Base-by-base conservation (phyloP, 495 filamentous ascomycete genomes). In the Pseudevernia furfuracea region DNA sequence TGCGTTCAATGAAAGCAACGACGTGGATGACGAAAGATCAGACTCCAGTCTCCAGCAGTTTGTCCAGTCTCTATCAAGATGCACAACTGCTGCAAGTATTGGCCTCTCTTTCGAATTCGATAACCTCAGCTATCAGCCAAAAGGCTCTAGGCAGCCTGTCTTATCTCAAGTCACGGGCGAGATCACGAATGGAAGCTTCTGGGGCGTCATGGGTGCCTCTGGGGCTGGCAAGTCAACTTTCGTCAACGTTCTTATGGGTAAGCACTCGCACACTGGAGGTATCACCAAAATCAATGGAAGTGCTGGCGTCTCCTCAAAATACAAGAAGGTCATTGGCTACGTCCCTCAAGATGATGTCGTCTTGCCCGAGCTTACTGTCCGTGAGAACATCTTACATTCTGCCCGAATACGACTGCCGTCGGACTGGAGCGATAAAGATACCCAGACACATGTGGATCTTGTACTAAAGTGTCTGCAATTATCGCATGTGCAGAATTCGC, bases 241-340 rank as follows among this genome's bases (percentile, higher is more conserved):
- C 46, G 77, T 83, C 30, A 83, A 82, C 65, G 79, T 82, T 32
- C 71, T 81, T 3, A 82, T 81, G 80, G 81, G 80, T 17, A 80
- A 82, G 66, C 69, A 67, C 0, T 68, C 70, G 28, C 74, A 78
- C 48, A 81, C 78, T 8, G 68, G 71, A 36, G 80, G 80, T 3
- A 59, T 66, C 5, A 76, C 77, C 11, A 77, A 71, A 59, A 75
- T 84, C 66, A 84, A 83, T 65, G 79, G 77, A 11, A 70, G 77
- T 32, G 74, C 77, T 19, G 76, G 78, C 10, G 73, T 76, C 37
- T 77, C 80, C 25, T 60, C 28, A 25, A 74, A 74, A 67, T 82
- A 81, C 61, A 81, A 80, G 70, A 81, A 80, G 62, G 78, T 81
- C 59, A 81, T 84, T 23, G 80, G 81, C 34, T 84, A 82, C 59